Conservation (phyloP, 768 basidiomycete species). For the Kwoniella shandongensis region DNA sequence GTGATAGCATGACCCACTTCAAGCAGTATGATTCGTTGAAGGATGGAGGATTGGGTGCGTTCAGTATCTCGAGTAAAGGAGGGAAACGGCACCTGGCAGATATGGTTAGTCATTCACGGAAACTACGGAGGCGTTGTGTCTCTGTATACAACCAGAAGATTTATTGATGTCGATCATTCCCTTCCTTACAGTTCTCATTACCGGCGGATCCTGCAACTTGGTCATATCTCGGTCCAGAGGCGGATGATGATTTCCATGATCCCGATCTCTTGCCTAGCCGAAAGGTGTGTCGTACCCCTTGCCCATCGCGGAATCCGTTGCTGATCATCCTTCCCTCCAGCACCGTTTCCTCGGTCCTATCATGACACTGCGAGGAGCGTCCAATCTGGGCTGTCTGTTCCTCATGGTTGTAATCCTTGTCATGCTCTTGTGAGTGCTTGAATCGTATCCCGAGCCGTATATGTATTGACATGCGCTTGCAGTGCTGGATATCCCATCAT, state of each 20-base stretch:
- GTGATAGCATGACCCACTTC: conserved; percentile 39
- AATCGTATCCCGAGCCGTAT: background rate
- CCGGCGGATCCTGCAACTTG: conserved; percentile 47
- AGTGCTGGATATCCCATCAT: conserved; percentile 80
- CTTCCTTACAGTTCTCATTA: conserved; percentile 34
- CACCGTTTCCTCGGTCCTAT: conserved; percentile 56
- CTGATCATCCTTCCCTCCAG: conserved; percentile 7
- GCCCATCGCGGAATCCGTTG: too few species aligned
- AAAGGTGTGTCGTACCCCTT: conserved; percentile 10
- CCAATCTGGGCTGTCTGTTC: conserved; percentile 70
- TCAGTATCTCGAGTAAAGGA: conserved; percentile 45
- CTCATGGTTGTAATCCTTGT: conserved; percentile 68
- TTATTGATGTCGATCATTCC: background rate
- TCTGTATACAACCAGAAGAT: background rate
- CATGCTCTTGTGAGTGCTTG: conserved; percentile 61
- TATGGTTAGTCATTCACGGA: conserved; percentile 31
- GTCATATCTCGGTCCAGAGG: conserved; percentile 47
- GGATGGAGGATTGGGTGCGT: conserved; percentile 25
- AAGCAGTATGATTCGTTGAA: conserved; percentile 31
- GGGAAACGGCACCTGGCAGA: conserved; percentile 40
- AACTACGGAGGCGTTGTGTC: background rate
- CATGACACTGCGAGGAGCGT: conserved; percentile 78
- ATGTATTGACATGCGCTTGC: background rate
- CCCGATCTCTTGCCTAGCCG: conserved; percentile 29
- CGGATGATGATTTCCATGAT: conserved; percentile 52